Percentiles rank a stretch among this genome's conserved stretches.
Evolutionary conservation across 139 green algal species (phyloP).

Genomic region (Nannochloris sp.): DNA sequence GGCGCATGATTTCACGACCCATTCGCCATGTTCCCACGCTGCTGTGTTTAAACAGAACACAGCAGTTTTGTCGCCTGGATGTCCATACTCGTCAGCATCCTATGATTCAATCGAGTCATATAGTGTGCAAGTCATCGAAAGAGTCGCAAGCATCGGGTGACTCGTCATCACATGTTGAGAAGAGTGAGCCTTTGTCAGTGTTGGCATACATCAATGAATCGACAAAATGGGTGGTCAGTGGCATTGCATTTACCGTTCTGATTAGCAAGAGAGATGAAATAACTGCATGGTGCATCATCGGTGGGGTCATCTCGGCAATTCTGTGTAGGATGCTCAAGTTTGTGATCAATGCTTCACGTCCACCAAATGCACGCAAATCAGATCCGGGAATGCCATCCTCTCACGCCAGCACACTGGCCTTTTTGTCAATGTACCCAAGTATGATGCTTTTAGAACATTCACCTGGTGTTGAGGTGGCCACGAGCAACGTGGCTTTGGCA

Average conservation of each 20-base stretch:
- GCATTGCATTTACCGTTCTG: slow-evolving; percentile 34
- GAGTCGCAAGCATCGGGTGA: too few relatives aligned
- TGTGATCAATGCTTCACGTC: slow-evolving; percentile 56
- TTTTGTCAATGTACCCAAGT: slow-evolving; percentile 47
- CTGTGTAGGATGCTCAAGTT: slow-evolving; percentile 44
- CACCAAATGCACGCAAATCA: slow-evolving; percentile 41
- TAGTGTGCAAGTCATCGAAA: too few relatives aligned
- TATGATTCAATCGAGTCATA: too few relatives aligned
- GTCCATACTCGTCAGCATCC: too few relatives aligned
- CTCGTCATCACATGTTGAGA: too few relatives aligned
- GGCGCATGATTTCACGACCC: too few relatives aligned
- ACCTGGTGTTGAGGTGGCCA: background rate
- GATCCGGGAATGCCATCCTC: slow-evolving; percentile 63
- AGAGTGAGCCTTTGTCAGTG: background rate
- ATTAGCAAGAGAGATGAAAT: slow-evolving; percentile 32
- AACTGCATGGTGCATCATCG: slow-evolving; percentile 36
- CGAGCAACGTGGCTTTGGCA: background rate
- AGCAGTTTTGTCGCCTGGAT: too few relatives aligned
- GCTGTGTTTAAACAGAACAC: too few relatives aligned
- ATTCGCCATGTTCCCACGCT: too few relatives aligned
- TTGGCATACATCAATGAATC: slow-evolving; percentile 14
- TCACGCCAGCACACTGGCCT: slow-evolving; percentile 53
- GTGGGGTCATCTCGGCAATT: slow-evolving; percentile 12
- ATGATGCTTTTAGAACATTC: background rate
- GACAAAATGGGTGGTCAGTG: slow-evolving; percentile 66